A percentile compares a stretch with the other conserved stretches of the same genome.
Evolutionary conservation across 768 basidiomycete genomes (phyloP).

Genomic region (Leccinum uliginosum): DNA sequence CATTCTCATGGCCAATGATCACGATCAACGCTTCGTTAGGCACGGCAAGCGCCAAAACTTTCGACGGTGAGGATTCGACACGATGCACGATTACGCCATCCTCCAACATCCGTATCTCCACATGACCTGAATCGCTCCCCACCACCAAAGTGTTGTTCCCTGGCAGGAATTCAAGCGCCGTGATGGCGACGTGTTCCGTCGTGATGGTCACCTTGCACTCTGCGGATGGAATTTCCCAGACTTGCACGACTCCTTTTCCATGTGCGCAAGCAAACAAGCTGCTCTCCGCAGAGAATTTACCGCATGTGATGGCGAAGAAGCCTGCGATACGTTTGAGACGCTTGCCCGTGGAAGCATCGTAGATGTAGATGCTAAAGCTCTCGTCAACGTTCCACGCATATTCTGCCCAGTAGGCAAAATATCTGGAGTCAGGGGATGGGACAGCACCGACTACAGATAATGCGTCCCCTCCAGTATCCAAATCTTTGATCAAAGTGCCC

Average conservation of each 20-base stretch:
- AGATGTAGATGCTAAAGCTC: constrained; percentile 18
- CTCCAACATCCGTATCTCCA: constrained; percentile 14
- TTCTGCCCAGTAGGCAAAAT: constrained; percentile 18
- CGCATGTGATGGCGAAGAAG: constrained; percentile 10
- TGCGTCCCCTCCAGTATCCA: constrained; percentile 10
- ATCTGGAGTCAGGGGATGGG: constrained; percentile 14
- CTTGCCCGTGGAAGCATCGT: constrained; percentile 9
- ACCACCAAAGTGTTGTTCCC: constrained; percentile 5
- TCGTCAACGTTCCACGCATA: constrained; percentile 14
- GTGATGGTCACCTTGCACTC: constrained; percentile 4
- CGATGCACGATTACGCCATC: constrained; percentile 8
- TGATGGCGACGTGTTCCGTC: constrained; percentile 11
- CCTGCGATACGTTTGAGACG: constrained; percentile 15
- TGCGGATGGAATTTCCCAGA: constrained; percentile 16
- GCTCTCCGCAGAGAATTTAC: constrained; percentile 13
- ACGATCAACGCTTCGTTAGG: constrained; percentile 9
- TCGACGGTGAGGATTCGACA: constrained; percentile 2
- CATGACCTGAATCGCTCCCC: constrained; percentile 10
- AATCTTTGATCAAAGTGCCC: constrained; percentile 4
- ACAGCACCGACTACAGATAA: background rate
- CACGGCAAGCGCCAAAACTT: constrained; percentile 10
- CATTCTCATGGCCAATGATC: constrained; percentile 11
- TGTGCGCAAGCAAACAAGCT: constrained; percentile 13
- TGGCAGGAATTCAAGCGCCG: constrained; percentile 11
- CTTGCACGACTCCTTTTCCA: constrained; percentile 11